phyloP scores from a whole-genome alignment of 352 stramenopile genomes.

The Pythium biforme region DNA sequence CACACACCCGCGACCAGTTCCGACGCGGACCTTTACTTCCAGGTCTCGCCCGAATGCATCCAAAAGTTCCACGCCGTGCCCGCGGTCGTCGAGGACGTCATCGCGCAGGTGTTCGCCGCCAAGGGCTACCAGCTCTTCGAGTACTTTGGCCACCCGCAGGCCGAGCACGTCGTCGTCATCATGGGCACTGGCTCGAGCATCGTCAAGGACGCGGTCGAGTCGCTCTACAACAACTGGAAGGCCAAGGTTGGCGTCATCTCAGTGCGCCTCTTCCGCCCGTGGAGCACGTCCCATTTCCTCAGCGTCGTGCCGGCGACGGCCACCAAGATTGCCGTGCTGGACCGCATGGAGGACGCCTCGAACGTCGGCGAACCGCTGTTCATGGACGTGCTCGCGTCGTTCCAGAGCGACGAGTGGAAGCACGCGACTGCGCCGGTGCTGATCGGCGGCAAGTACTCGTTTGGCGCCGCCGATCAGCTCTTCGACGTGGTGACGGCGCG shows the following conservation, averaged over 20 bases:
- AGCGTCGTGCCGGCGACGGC: slow-evolving; percentile 68
- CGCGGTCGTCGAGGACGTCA: slow-evolving; percentile 71
- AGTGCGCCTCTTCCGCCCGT: slow-evolving; percentile 91
- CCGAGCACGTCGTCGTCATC: slow-evolving; percentile 87
- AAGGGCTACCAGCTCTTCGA: slow-evolving; percentile 92
- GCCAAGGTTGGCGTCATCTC: slow-evolving; percentile 85
- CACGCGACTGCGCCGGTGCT: slow-evolving; percentile 57
- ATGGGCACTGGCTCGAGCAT: slow-evolving; percentile 90
- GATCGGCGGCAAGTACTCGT: slow-evolving; percentile 80
- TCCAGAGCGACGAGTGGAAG: slow-evolving; percentile 79
- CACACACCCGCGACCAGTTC: slow-evolving; percentile 46
- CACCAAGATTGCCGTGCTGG: slow-evolving; percentile 88
- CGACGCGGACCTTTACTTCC: slow-evolving; percentile 90
- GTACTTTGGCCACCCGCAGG: slow-evolving; percentile 84
- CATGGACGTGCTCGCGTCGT: slow-evolving; percentile 89
- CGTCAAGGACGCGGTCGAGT: slow-evolving; percentile 85
- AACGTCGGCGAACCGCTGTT: slow-evolving; percentile 90
- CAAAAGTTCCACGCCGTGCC: slow-evolving; percentile 73
- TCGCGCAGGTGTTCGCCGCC: slow-evolving; percentile 69
- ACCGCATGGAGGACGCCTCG: slow-evolving; percentile 87
- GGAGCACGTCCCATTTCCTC: slow-evolving; percentile 76
- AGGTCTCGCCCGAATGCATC: slow-evolving; percentile 86
- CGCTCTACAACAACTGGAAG: slow-evolving; percentile 82
- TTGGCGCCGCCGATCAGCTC: slow-evolving; percentile 62
- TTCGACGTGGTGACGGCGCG: slow-evolving; percentile 86